A percentile compares a stretch with the other conserved stretches of the same genome.
phyloP scores from a whole-genome alignment of 2,329 filamentous ascomycete genomes.

The Trichoderma atrobrunneum region DNA sequence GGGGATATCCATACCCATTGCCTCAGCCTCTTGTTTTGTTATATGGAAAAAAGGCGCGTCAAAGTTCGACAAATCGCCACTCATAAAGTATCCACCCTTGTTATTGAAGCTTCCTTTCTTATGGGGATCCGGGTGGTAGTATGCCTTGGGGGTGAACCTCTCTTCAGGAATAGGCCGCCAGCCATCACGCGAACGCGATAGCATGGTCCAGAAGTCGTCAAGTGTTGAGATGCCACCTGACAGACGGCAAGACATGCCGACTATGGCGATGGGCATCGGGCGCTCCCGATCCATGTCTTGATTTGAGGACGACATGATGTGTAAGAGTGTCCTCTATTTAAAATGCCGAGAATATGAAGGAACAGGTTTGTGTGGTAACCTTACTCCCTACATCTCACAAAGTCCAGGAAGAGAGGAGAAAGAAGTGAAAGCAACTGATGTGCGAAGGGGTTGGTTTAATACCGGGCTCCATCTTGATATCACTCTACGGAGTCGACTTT shows the following conservation, averaged over 20 bases:
- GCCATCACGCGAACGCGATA: conserved; percentile 40
- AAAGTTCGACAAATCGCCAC: conserved; percentile 45
- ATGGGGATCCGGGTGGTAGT: conserved; percentile 43
- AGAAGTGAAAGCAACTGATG: background rate
- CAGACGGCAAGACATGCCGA: conserved; percentile 48
- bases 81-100: conserved; percentile 41
- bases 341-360: background rate
- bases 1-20: conserved; percentile 37
- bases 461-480: background rate
- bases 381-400: background rate
- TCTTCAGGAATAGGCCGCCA: conserved; percentile 43
- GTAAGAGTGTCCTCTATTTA: background rate
- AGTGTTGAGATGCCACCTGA: conserved; percentile 42
- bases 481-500: background rate
- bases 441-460: background rate
- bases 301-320: conserved; percentile 3
- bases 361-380: background rate
- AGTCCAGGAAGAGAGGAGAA: background rate
- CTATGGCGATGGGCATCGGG: conserved; percentile 41
- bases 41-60: conserved; percentile 53
- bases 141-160: conserved; percentile 45
- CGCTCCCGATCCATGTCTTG: background rate
- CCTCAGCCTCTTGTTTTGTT: conserved; percentile 49
- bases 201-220: conserved; percentile 45
- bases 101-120: conserved; percentile 41